Conservation (phyloP, 441 rosid species). For the Euphorbia corollata region DNA sequence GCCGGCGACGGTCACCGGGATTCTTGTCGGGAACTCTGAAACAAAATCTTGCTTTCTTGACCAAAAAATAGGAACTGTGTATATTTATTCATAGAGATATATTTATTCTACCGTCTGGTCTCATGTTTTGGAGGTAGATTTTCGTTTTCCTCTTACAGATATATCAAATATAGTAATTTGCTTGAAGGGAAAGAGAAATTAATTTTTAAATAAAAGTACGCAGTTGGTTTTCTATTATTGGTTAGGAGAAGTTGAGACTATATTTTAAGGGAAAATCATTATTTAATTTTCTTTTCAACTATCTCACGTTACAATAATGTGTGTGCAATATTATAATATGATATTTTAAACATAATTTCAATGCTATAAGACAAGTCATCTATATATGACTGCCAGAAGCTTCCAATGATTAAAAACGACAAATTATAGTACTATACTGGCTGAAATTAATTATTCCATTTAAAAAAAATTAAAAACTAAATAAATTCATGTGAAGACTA, state of each 20-base stretch:
- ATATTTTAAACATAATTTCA: background rate
- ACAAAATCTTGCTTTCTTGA: constrained; percentile 3
- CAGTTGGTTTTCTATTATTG: constrained; percentile 6
- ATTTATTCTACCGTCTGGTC: too few species aligned
- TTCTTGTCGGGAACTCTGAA: constrained; percentile 29
- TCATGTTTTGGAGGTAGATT: too few species aligned
- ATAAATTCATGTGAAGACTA: too few species aligned
- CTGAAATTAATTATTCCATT: too few species aligned
- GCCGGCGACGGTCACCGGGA: constrained; percentile 25
- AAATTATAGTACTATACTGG: too few species aligned
- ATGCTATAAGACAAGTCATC: background rate
- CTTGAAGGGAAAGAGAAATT: background rate
- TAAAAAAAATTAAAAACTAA: too few species aligned
- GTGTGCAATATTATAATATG: background rate
- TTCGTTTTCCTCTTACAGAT: too few species aligned
- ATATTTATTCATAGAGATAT: too few species aligned
- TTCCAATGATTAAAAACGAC: background rate
- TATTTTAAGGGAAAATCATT: too few species aligned
- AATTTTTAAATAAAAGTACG: too few species aligned
- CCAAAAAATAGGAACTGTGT: too few species aligned
- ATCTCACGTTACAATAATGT: background rate
- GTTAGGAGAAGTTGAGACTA: too few species aligned
- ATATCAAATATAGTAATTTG: background rate
- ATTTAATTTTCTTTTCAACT: background rate
- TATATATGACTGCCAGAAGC: constrained; percentile 19